Conservation (phyloP, 257 asterid species). For the Capsicum baccatum region DNA sequence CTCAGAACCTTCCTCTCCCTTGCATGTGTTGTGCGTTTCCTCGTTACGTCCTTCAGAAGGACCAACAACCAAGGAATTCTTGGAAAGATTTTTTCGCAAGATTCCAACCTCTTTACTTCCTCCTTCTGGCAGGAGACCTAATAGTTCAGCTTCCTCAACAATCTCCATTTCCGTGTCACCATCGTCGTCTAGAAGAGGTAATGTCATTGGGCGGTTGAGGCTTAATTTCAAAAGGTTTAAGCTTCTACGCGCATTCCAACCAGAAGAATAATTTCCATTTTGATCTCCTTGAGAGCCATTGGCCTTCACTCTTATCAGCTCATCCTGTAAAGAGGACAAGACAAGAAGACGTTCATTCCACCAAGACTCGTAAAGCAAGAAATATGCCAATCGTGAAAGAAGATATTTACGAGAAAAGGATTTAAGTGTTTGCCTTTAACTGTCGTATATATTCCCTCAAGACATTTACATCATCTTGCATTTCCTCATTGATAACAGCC, state of each 20-base stretch:
- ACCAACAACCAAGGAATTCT: slow-evolving; percentile 30
- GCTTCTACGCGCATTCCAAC: slow-evolving; percentile 96
- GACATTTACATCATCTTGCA: slow-evolving; percentile 92
- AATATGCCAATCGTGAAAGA: neutral
- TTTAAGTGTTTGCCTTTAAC: slow-evolving; percentile 54
- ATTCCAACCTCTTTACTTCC: slow-evolving; percentile 27
- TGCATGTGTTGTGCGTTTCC: slow-evolving; percentile 32
- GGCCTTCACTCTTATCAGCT: slow-evolving; percentile 73
- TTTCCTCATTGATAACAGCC: slow-evolving; percentile 90
- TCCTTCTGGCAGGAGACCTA: slow-evolving; percentile 33
- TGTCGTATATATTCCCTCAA: slow-evolving; percentile 86
- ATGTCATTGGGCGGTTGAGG: slow-evolving; percentile 81
- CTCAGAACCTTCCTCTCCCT: slow-evolving; percentile 44
- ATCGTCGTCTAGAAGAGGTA: slow-evolving; percentile 70
- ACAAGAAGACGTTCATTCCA: slow-evolving; percentile 13
- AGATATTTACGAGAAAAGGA: slow-evolving; percentile 17
- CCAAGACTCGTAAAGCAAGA: slow-evolving; percentile 6
- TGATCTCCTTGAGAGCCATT: slow-evolving; percentile 59
- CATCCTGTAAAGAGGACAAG: slow-evolving; percentile 55
- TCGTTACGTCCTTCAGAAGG: slow-evolving; percentile 35
- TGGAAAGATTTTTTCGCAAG: slow-evolving; percentile 21
- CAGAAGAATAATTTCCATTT: slow-evolving; percentile 63
- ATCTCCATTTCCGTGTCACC: slow-evolving; percentile 98
- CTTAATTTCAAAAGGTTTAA: slow-evolving; percentile 86
- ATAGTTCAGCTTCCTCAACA: slow-evolving; percentile 53